Base-by-base conservation (phyloP, 2,329 filamentous ascomycete species). In the Blastomyces gilchristii region DNA sequence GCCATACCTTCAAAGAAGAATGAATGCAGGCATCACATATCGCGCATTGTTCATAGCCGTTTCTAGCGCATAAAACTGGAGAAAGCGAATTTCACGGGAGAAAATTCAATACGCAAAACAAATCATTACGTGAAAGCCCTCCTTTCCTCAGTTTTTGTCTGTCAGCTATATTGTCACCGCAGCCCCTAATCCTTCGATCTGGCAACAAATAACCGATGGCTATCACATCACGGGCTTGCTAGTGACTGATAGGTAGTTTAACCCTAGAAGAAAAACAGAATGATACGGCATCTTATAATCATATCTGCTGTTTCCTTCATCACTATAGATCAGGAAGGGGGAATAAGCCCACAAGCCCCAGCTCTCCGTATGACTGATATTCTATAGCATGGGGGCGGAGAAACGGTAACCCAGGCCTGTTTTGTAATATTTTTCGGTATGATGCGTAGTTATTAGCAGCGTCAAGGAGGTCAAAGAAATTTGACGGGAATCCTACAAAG, bases 301-400 rank as follows among this genome's bases (percentile, higher is more conserved):
- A n/a, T 47, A 49, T 49, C 31, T 28, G 18, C 37, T 37, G 37
- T 49, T 59, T 37, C 43, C 31, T 59, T n/a, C 39, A n/a, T n/a
- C n/a, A 56, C 57, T 63, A 65, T 37, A 58, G 47, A 45, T 61
- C 37, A 53, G 63, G 61, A 39, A 67, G 54, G 16, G 66, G 66
- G 63, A 67, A 67, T 28, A 66, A 31, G 12, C 50, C 58, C 50
- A 50, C 43, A 45, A 67, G 62, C 28, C 58, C 65, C 12, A 57
- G 45, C 25, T 62, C 49, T 22, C 66, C 66, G 18, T 52, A 34
- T 12, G 45, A 25, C 39, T 58, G 63, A 50, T 69, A 72, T 39
- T 77, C 74, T 18, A 68, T 67, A 59, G 75, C 63, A 67, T 78
- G 75, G 2, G 75, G 75, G 5, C 72, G 50, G 2, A 78, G 69